Conservation (phyloP, 2,329 filamentous ascomycete genomes). For the Cercospora sesami region DNA sequence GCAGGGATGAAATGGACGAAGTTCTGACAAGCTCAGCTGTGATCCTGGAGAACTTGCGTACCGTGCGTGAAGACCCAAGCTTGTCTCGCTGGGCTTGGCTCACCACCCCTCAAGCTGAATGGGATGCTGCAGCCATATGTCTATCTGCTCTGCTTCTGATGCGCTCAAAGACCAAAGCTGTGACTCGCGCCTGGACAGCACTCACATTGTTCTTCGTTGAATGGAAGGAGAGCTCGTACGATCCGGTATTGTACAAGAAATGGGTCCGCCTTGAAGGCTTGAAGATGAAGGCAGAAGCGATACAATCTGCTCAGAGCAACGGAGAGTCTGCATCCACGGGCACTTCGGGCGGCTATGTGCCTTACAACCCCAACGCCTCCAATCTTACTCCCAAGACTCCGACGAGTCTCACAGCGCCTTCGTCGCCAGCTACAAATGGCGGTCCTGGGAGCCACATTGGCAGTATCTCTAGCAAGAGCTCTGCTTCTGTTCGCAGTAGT, state of each 20-base stretch:
- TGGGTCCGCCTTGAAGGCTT: slow-evolving; percentile 16
- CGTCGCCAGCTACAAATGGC: slow-evolving; percentile 3
- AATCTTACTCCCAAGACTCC: neutral
- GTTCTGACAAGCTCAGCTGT: slow-evolving; percentile 20
- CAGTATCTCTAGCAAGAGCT: slow-evolving; percentile 15
- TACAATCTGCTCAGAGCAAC: slow-evolving; percentile 10
- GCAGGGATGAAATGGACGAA: slow-evolving; percentile 19
- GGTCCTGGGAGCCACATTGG: slow-evolving; percentile 4
- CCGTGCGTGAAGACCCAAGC: slow-evolving; percentile 18
- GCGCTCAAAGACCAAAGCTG: slow-evolving; percentile 14
- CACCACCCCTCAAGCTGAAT: slow-evolving; percentile 18
- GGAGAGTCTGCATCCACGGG: neutral
- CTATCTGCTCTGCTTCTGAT: slow-evolving; percentile 18
- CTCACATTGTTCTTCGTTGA: slow-evolving; percentile 22
- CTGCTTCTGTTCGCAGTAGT: slow-evolving; percentile 10
- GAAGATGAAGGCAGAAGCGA: slow-evolving; percentile 12
- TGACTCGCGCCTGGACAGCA: slow-evolving; percentile 17
- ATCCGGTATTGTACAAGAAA: slow-evolving; percentile 18
- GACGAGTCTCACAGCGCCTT: neutral
- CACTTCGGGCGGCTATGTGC: neutral
- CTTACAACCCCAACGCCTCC: slow-evolving; percentile 1
- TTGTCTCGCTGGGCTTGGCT: slow-evolving; percentile 24
- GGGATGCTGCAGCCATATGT: slow-evolving; percentile 21
- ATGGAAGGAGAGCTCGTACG: slow-evolving; percentile 19
- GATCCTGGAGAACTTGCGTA: slow-evolving; percentile 17